Evolutionary conservation across 805 yeast species (phyloP).

Genomic region (Zygotorulaspora florentina): DNA sequence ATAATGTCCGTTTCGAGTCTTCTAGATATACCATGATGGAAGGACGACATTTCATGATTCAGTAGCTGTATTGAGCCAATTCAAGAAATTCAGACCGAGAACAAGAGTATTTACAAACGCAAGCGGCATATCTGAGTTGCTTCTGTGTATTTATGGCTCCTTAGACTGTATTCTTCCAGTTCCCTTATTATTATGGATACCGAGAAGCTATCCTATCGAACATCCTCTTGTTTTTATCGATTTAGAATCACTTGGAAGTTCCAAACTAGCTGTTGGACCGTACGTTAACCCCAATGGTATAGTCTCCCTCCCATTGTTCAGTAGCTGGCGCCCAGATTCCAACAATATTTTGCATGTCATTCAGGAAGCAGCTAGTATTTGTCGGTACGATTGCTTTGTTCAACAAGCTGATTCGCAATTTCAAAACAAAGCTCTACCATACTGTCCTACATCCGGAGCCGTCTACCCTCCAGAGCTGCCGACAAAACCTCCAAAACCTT

Average conservation of each 20-base stretch:
- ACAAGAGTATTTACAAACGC: conserved; percentile 59
- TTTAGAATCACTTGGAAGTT: conserved; percentile 41
- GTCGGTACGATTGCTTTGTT: conserved; percentile 3
- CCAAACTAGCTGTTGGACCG: conserved; percentile 53
- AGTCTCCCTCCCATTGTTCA: conserved; percentile 62
- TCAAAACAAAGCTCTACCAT: not conserved
- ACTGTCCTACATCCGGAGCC: conserved; percentile 16
- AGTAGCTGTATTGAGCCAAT: conserved; percentile 44
- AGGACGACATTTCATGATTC: conserved; percentile 60
- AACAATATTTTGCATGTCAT: conserved; percentile 12
- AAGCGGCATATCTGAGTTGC: conserved; percentile 54
- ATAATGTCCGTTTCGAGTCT: not conserved
- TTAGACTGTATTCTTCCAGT: conserved; percentile 34
- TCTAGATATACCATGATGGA: conserved; percentile 54
- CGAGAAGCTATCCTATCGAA: conserved; percentile 60
- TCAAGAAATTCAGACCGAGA: conserved; percentile 55
- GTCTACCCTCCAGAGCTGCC: conserved; percentile 11
- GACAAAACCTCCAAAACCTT: conserved; percentile 12
- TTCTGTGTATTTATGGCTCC: conserved; percentile 62
- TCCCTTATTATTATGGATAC: conserved; percentile 75
- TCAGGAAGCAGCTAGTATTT: conserved; percentile 13
- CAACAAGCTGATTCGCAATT: not conserved
- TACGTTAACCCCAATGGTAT: conserved; percentile 67
- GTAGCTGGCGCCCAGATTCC: conserved; percentile 49
- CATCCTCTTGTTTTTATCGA: conserved; percentile 66